phyloP scores from a whole-genome alignment of 1,284 basidiomycete species.

The Apiotrichum brassicae region DNA sequence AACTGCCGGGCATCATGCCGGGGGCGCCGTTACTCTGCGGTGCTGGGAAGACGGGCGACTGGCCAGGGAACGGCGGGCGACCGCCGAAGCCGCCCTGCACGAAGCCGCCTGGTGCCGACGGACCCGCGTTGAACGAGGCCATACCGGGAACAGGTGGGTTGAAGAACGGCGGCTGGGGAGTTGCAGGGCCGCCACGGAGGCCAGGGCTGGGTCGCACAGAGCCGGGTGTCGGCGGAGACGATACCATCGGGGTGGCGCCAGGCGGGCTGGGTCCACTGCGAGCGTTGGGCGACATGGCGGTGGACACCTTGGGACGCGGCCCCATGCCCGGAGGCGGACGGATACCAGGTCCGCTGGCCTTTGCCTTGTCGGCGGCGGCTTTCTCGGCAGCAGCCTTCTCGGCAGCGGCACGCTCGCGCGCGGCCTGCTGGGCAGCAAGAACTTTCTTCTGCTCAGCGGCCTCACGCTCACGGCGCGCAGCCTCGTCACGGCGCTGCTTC shows the following conservation, averaged over 20 bases:
- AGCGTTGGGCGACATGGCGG: constrained; percentile 4
- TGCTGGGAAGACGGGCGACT: constrained; percentile 29
- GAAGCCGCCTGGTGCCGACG: neutral
- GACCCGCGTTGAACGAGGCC: constrained; percentile 4
- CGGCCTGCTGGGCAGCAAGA: constrained; percentile 38
- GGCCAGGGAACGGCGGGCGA: constrained; percentile 13
- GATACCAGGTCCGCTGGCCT: constrained; percentile 7
- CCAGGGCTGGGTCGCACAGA: constrained; percentile 3
- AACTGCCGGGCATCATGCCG: constrained; percentile 5
- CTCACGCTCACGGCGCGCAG: constrained; percentile 35
- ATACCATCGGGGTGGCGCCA: constrained; percentile 56
- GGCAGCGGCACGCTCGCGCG: constrained; percentile 31
- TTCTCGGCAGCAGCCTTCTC: constrained; percentile 34
- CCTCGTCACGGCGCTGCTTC: constrained; percentile 34
- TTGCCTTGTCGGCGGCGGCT: constrained; percentile 22
- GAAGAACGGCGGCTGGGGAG: constrained; percentile 28
- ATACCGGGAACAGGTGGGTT: constrained; percentile 9
- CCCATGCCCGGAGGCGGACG: constrained; percentile 7
- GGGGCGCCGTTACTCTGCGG: constrained; percentile 21
- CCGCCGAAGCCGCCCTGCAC: constrained; percentile 2
- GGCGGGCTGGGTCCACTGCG: constrained; percentile 27
- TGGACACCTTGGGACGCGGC: neutral
- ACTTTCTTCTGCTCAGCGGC: constrained; percentile 37
- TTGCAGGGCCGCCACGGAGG: constrained; percentile 26
- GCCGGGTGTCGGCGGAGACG: constrained; percentile 86